A percentile compares a stretch with the other conserved stretches of the same genome.
phyloP scores from a whole-genome alignment of 2,329 filamentous ascomycete genomes.

The Fusarium robinianum region DNA sequence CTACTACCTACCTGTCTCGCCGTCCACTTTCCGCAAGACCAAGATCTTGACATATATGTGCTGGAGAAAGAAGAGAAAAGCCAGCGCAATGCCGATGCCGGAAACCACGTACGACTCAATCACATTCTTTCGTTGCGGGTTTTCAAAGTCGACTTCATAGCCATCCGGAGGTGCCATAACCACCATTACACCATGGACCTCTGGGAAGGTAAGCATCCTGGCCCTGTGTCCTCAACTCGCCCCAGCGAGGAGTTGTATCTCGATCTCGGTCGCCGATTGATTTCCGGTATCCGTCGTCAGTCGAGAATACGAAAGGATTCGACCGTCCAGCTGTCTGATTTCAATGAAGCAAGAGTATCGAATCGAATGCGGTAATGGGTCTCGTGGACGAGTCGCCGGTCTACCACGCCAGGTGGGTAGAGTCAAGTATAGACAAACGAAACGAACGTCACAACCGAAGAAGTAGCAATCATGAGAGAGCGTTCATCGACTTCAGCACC shows the following conservation, averaged over 20 bases:
- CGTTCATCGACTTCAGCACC: no score
- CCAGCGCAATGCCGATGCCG: constrained; percentile 25
- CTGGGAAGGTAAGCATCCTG: constrained; percentile 22
- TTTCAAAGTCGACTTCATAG: constrained; percentile 42
- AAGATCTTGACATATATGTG: constrained; percentile 34
- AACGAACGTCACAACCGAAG: no score
- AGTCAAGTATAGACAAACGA: no score
- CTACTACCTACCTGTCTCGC: constrained; percentile 24
- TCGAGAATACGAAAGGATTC: no score
- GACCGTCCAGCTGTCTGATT: no score
- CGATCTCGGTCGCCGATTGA: neutral
- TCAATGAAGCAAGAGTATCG: neutral
- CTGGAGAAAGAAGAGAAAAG: constrained; percentile 31
- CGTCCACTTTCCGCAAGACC: constrained; percentile 25
- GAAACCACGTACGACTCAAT: constrained; percentile 26
- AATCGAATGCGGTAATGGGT: no score
- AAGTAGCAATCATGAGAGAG: no score
- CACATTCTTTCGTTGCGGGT: constrained; percentile 35
- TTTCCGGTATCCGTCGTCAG: neutral
- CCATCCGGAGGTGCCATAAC: constrained; percentile 34
- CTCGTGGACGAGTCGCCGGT: no score
- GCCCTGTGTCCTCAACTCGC: neutral
- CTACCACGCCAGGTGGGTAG: no score
- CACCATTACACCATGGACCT: constrained; percentile 25
- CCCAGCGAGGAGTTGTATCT: neutral